These are phyloP conservation scores for Trifolium fragiferum DNA, from an alignment of 306 rosid species.

Conservation along the genomic window DNA sequence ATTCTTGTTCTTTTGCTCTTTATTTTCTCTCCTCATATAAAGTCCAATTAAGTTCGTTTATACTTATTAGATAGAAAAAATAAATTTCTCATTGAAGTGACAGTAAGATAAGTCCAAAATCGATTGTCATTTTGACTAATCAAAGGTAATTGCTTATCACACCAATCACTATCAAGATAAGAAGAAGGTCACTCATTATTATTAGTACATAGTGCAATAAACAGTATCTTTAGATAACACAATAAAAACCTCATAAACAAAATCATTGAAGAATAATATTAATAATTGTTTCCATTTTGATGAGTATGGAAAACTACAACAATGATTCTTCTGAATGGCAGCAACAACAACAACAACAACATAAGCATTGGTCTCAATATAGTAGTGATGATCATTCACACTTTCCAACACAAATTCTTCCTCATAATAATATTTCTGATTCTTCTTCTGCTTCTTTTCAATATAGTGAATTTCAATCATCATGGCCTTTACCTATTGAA, in stretches of 20 bases:
- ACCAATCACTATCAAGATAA: constrained; percentile 71
- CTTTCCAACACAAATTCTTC: constrained; percentile 45
- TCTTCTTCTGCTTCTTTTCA: constrained; percentile 49
- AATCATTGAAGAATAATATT: constrained; percentile 3
- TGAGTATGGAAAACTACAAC: constrained; percentile 66
- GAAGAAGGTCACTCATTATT: constrained; percentile 63
- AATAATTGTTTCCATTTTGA: constrained; percentile 29
- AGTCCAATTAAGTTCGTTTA: constrained; percentile 39
- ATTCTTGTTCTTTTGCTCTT: constrained; percentile 11
- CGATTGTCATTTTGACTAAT: constrained; percentile 64
- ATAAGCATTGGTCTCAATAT: neutral
- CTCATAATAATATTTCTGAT: constrained; percentile 49
- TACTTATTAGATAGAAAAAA: constrained; percentile 36
- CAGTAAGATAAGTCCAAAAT: constrained; percentile 64
- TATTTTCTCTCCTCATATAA: constrained; percentile 14
- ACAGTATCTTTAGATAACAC: constrained; percentile 52
- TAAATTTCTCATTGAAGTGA: constrained; percentile 54
- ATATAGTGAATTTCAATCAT: constrained; percentile 61
- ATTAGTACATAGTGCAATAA: constrained; percentile 41
- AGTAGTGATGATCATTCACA: neutral
- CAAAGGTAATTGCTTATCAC: constrained; percentile 40
- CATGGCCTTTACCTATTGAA: constrained; percentile 53
- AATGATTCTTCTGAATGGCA: constrained; percentile 23
- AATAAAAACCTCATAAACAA: constrained; percentile 54
- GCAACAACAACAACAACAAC: neutral